Evolutionary conservation across 129 eudicot species (phyloP).

Genomic region (Arctium lappa): DNA sequence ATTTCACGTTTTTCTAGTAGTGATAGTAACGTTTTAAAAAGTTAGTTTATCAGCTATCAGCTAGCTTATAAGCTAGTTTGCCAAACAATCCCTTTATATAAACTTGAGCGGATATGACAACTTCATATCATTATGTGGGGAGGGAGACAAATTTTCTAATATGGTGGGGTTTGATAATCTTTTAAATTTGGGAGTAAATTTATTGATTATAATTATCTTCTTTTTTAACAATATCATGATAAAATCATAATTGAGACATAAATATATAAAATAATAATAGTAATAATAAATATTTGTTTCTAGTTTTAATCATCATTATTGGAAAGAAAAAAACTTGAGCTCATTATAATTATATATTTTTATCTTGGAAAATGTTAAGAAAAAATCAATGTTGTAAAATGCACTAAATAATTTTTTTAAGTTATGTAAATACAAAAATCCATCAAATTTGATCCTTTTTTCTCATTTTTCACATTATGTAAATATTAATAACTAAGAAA

Average conservation of each 20-base stretch:
- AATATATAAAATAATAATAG: neutral
- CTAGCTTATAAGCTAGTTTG: too few species aligned
- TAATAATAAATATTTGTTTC: neutral
- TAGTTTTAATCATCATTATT: neutral
- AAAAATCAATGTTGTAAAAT: too few species aligned
- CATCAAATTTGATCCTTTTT: neutral
- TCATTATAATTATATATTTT: neutral
- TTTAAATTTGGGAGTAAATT: neutral
- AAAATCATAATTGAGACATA: slow-evolving; percentile 5
- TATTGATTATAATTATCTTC: neutral
- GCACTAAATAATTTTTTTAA: too few species aligned
- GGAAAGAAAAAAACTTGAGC: neutral
- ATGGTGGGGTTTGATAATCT: slow-evolving; percentile 18
- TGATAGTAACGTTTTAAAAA: too few species aligned
- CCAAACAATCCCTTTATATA: too few species aligned
- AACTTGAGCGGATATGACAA: neutral
- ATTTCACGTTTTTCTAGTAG: too few species aligned
- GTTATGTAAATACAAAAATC: neutral
- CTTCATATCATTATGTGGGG: neutral
- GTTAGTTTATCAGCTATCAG: too few species aligned
- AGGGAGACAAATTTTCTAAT: neutral
- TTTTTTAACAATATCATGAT: slow-evolving; percentile 5
- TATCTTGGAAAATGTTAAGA: neutral
- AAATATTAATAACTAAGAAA: too few species aligned
- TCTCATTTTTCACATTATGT: too few species aligned